A percentile compares a stretch with the other conserved stretches of the same genome.
Conservation (phyloP, 176 grass and related monocot genomes). For the Eleusine coracana region DNA sequence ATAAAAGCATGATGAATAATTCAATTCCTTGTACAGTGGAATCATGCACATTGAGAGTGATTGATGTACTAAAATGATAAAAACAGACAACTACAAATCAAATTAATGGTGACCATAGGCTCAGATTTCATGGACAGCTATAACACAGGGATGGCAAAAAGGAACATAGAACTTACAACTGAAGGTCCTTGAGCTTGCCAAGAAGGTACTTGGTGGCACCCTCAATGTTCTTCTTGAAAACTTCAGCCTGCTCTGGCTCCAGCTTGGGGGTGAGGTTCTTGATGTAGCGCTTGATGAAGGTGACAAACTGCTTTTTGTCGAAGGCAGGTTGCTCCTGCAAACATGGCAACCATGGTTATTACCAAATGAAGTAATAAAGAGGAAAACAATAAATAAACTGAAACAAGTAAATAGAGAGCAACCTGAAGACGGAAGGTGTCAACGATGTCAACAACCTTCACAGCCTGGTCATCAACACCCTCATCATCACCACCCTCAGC, state of each 20-base stretch:
- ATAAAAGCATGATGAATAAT: background rate
- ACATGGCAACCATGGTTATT: background rate
- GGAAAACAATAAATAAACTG: background rate
- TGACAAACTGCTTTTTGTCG: slow-evolving; percentile 83
- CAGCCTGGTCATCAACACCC: slow-evolving; percentile 63
- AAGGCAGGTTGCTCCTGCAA: slow-evolving; percentile 83
- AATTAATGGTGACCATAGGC: background rate
- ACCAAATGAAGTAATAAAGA: background rate
- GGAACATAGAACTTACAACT: slow-evolving; percentile 67
- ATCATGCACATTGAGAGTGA: background rate
- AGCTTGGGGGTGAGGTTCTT: slow-evolving; percentile 60
- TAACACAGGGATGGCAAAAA: background rate
- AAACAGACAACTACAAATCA: no score
- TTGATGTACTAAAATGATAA: background rate
- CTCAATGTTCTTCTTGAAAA: slow-evolving; percentile 81
- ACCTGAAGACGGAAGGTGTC: slow-evolving; percentile 98
- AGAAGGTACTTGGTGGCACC: slow-evolving; percentile 80
- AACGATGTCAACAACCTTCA: slow-evolving; percentile 87
- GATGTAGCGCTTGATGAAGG: slow-evolving; percentile 84
- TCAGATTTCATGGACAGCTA: background rate
- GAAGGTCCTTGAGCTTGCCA: slow-evolving; percentile 81
- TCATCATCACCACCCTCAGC: slow-evolving; percentile 84
- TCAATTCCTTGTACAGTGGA: background rate
- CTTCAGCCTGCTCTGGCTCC: slow-evolving; percentile 41
- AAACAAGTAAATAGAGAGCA: background rate